A percentile compares a stretch with the other conserved stretches of the same genome.
Evolutionary conservation across 2,329 filamentous ascomycete genomes (phyloP).

Genomic region (Microascus cirrosus): DNA sequence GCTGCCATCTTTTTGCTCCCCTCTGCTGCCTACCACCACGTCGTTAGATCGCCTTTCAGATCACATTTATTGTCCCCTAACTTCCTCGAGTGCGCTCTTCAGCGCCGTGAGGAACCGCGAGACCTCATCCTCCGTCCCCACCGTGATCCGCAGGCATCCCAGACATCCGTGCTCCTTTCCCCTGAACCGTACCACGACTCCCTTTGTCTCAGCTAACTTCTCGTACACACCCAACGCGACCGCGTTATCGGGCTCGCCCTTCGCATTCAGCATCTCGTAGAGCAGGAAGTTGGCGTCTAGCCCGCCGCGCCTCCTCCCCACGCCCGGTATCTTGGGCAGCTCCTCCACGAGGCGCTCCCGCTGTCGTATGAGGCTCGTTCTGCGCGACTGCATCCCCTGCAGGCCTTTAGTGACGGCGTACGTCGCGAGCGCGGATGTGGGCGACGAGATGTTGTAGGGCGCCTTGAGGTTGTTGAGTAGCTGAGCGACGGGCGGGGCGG

Average conservation of each 20-base stretch:
- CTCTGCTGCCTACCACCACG: not conserved
- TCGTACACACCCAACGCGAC: slow-evolving; percentile 75
- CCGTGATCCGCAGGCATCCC: slow-evolving; percentile 82
- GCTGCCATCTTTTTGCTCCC: not conserved
- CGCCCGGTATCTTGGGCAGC: slow-evolving; percentile 62
- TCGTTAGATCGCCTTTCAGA: not conserved
- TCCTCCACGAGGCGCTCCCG: slow-evolving; percentile 64
- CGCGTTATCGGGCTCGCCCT: slow-evolving; percentile 67
- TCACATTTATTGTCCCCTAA: slow-evolving; percentile 12
- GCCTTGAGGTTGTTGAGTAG: slow-evolving; percentile 90
- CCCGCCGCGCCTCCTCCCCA: slow-evolving; percentile 75
- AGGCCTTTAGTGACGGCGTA: slow-evolving; percentile 63
- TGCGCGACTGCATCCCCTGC: slow-evolving; percentile 59
- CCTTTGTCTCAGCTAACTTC: slow-evolving; percentile 69
- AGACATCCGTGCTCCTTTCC: slow-evolving; percentile 85
- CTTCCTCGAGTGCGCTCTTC: slow-evolving; percentile 32
- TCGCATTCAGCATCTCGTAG: slow-evolving; percentile 69
- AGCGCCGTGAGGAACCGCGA: slow-evolving; percentile 66
- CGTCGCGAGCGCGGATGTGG: slow-evolving; percentile 70
- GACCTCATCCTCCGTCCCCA: slow-evolving; percentile 83
- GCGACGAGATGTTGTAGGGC: slow-evolving; percentile 88
- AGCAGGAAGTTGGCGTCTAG: slow-evolving; percentile 79
- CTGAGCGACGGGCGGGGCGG: slow-evolving; percentile 59
- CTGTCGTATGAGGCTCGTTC: slow-evolving; percentile 60
- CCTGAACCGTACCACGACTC: slow-evolving; percentile 87